Evolutionary conservation across 164 flowering plant species (phyloP).

Genomic region (Macadamia integrifolia): DNA sequence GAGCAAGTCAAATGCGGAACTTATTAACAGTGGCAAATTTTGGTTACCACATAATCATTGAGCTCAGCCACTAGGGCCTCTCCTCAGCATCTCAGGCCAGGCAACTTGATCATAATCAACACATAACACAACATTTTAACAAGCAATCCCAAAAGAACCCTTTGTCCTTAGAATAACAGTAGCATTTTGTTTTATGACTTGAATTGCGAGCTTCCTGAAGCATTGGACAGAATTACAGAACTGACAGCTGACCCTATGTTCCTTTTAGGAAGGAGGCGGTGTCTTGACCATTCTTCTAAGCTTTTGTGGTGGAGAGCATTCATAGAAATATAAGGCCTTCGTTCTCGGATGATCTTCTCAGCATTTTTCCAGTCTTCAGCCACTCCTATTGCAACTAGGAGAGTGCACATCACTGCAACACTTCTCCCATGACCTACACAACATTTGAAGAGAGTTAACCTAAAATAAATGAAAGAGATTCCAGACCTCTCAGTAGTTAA

Average conservation of each 20-base stretch:
- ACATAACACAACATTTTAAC: no score
- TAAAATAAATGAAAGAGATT: no score
- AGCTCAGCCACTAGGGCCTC: no score
- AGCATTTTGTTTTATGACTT: neutral
- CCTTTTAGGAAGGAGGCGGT: slow-evolving; percentile 40
- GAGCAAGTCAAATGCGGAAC: no score
- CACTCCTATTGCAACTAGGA: slow-evolving; percentile 68
- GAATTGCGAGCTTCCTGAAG: slow-evolving; percentile 10
- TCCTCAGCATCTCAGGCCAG: no score
- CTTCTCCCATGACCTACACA: slow-evolving; percentile 88
- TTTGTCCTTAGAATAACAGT: no score
- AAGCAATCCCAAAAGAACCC: no score
- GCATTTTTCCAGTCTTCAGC: slow-evolving; percentile 84
- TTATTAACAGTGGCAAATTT: no score
- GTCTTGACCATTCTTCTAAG: slow-evolving; percentile 84
- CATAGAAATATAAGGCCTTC: slow-evolving; percentile 63
- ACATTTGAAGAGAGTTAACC: neutral
- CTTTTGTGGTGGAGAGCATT: slow-evolving; percentile 67
- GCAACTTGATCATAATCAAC: no score
- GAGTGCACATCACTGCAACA: slow-evolving; percentile 79
- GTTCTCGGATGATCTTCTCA: slow-evolving; percentile 52
- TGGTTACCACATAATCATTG: no score
- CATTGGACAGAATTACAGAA: slow-evolving; percentile 15
- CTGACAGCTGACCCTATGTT: slow-evolving; percentile 20
- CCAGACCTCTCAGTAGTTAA: no score